Evolutionary conservation across 371 early-diverging fungal genomes (phyloP), one percentile per base, ranked within the genome.

Genomic region (Batrachochytrium dendrobatidis): DNA sequence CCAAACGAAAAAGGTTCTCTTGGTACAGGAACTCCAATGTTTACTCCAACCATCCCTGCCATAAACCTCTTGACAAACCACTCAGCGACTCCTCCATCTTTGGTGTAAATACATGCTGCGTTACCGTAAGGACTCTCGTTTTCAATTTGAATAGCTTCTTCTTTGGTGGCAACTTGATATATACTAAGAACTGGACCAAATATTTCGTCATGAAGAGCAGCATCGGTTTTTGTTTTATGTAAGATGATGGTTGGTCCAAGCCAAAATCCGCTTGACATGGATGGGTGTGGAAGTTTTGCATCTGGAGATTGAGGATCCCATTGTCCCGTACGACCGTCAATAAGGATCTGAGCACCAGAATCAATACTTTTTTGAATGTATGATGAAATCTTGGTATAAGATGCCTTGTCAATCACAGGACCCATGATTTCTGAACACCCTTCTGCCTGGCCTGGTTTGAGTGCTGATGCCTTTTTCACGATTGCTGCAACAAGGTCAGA

Each of bases 1-100:
- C 88, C 88, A 67, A 87, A 87, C 28, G 87, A 86, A 59, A 87
- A 87, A 34, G 87, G 87, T 61, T 87, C 87, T 22, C 86, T 64
- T 20, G 73, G 73, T 31, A 72, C 74, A 0, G 87, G 87, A 30
- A 87, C 87, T 17, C 87, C 87, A 59, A 87, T 80, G 61, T 87
- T 87, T 60, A 88, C 83, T 22, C 87, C 88, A 12, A 84, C 65
- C 87, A 87, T 87, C 17, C 83, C 88, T 1, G 87, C 88, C 22
- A 63, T 60, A 65, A 87, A 83, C 12, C 81, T 71, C 62, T 72
- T 70, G 26, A 69, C 68, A 53, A 83, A 86, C 68, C 77, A 73
- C 34, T 86, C 84, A 6, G 88, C 86, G 2, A 72, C 69, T 0
- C 74, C 81, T 6, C 87, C 87, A 1, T 74, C 69, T 34, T 50